These are phyloP conservation scores for Euphorbia celastroides DNA, from an alignment of 441 rosid genomes.

Conservation along the genomic window DNA sequence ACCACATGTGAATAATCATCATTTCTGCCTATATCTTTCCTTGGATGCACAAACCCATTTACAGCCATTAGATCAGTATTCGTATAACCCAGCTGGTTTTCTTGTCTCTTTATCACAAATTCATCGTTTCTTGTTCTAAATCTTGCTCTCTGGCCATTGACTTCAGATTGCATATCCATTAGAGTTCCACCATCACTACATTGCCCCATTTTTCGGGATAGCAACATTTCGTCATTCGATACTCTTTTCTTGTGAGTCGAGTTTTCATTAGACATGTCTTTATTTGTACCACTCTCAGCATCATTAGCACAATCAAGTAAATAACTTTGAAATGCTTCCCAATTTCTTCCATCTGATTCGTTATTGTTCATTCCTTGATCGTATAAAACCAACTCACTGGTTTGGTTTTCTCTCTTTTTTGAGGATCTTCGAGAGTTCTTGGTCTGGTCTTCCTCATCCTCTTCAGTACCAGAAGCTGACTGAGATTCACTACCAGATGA, in stretches of 20 bases:
- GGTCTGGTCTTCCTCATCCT: constrained; percentile 41
- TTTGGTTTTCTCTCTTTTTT: constrained; percentile 27
- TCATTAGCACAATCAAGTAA: constrained; percentile 73
- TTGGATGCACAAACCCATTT: constrained; percentile 48
- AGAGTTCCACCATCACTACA: constrained; percentile 29
- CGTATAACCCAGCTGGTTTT: constrained; percentile 30
- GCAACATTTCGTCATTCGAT: constrained; percentile 52
- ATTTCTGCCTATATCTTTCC: constrained; percentile 37
- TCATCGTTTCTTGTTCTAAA: constrained; percentile 44
- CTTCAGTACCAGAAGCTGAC: constrained; percentile 52
- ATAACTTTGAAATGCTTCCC: constrained; percentile 88
- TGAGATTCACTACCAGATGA: constrained; percentile 51
- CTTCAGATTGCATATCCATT: constrained; percentile 34
- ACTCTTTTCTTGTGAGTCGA: constrained; percentile 36
- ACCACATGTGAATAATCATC: constrained; percentile 80
- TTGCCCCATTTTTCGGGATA: constrained; percentile 33
- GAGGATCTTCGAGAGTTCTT: constrained; percentile 33
- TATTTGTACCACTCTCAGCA: constrained; percentile 43
- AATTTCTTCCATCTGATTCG: constrained; percentile 61
- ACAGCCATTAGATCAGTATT: constrained; percentile 41
- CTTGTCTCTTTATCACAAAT: constrained; percentile 42
- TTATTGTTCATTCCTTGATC: constrained; percentile 38
- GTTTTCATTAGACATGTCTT: constrained; percentile 41
- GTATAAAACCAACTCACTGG: constrained; percentile 23
- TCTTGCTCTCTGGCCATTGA: constrained; percentile 35